Conservation (phyloP, 1,284 basidiomycete genomes). For the Apiotrichum domesticum region DNA sequence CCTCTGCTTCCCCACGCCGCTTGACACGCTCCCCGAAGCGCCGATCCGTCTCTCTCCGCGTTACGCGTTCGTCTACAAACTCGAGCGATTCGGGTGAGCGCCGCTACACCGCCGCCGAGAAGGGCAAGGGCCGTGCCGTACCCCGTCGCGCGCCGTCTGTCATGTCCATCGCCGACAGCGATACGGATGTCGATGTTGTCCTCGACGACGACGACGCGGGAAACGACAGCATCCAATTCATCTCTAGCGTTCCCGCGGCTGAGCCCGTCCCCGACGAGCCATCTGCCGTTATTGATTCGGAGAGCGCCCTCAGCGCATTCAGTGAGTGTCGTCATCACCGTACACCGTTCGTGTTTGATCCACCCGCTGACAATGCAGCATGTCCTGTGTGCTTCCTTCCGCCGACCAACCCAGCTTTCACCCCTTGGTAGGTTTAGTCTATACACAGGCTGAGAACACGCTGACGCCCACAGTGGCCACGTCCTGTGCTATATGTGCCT, state of each 20-base stretch:
- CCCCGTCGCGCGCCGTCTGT: not conserved
- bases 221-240: constrained; percentile 11
- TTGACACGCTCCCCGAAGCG: not conserved
- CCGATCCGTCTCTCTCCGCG: not conserved
- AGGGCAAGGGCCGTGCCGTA: constrained; percentile 20
- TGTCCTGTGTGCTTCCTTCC: constrained; percentile 41
- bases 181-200: constrained; percentile 4
- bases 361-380: constrained; percentile 14
- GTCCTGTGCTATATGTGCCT: constrained; percentile 40
- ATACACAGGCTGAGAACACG: not conserved
- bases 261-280: not conserved
- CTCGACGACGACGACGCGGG: not conserved
- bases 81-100: not conserved
- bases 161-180: constrained; percentile 3
- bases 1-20: not conserved
- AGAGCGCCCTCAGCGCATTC: constrained; percentile 9
- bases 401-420: constrained; percentile 33
- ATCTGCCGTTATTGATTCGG: constrained; percentile 6
- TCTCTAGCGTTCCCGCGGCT: not conserved
- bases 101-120: constrained; percentile 25
- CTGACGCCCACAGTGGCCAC: constrained; percentile 29
- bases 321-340: constrained; percentile 8
- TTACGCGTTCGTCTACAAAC: not conserved
- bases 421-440: constrained; percentile 28
- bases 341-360: not conserved